Conservation (phyloP, 1,284 basidiomycete genomes). For the Trametes hirsuta region DNA sequence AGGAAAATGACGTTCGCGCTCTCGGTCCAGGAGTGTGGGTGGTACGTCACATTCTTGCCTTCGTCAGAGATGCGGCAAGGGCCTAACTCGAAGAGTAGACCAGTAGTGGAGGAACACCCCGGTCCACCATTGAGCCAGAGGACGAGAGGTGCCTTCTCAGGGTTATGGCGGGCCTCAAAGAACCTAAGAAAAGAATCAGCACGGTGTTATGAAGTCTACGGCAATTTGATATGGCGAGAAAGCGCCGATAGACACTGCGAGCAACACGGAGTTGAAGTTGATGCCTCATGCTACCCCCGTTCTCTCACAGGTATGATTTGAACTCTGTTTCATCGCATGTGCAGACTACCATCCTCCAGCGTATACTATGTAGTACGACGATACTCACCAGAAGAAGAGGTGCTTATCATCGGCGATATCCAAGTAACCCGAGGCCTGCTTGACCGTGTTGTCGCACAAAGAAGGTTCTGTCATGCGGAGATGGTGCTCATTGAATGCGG, state of each 20-base stretch:
- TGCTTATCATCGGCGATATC: constrained; percentile 59
- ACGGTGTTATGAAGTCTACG: too few species aligned
- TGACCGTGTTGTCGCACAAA: constrained; percentile 55
- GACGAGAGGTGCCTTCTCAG: constrained; percentile 57
- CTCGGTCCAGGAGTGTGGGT: constrained; percentile 49
- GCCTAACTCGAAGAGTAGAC: constrained; percentile 86
- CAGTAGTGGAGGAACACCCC: constrained; percentile 78
- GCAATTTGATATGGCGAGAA: too few species aligned
- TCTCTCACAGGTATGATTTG: too few species aligned
- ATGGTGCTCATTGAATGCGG: constrained; percentile 31
- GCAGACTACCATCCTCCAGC: background rate
- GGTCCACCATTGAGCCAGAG: constrained; percentile 75
- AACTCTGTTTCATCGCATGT: background rate
- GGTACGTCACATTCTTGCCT: constrained; percentile 70
- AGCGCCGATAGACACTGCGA: too few species aligned
- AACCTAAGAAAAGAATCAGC: constrained; percentile 38
- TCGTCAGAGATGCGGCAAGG: constrained; percentile 76
- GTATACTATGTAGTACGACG: background rate
- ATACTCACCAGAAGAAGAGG: constrained; percentile 49
- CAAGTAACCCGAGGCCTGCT: constrained; percentile 63
- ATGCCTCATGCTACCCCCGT: constrained; percentile 13
- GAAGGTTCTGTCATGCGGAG: constrained; percentile 49
- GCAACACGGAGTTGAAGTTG: background rate
- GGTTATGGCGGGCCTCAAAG: constrained; percentile 43
- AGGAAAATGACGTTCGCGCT: constrained; percentile 53